Base-by-base conservation (phyloP, 2,329 filamentous ascomycete genomes). In the Fusarium pseudograminearum region DNA sequence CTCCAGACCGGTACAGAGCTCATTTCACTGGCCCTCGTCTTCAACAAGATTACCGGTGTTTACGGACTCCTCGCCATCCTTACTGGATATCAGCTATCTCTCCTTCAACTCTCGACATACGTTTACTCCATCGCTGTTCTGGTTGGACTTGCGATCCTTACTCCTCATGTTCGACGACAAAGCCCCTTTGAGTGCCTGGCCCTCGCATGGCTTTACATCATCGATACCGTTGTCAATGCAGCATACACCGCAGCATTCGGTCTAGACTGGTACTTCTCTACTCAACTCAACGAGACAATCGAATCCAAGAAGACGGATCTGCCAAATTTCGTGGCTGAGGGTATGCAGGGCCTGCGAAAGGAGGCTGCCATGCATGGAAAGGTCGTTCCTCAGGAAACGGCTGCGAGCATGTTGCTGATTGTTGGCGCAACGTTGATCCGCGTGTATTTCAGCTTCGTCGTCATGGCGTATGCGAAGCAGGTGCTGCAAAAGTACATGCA, bases 41-140 rank as follows among this genome's bases (percentile, higher is more conserved):
- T 98, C 82, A 98, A 98, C 86, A 97, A 97, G 81, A 88, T 94
- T 72, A 95, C 93, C 51, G 94, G 94, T 61, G 85, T 97, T 72
- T 98, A 97, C 80, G 94, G 94, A 70, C 86, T 98, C 44, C 90
- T 98, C 72, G 94, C 94, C 62, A 87, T 97, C 72, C 84, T 97
- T 70, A 97, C 94, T 26, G 95, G 95, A 77, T 94, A 93, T 80
- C 85, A 91, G 73, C 89, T 97, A 67, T 94, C 93, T 56, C 85
- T 90, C 31, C 86, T 96, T 26, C 95, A 98, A 80, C 86, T 97
- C 60, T 92, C 91, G 61, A 96, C 97, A 86, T 98, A 97, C 84
- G 86, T 97, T 50, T 97, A 97, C 85, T 96, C 92, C 28, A 86
- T 96, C 65, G 74, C 88, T 67, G 87, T 92, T 30, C 88, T 97